Conservation (phyloP, 2,329 filamentous ascomycete genomes). For the Aspergillus ustus region DNA sequence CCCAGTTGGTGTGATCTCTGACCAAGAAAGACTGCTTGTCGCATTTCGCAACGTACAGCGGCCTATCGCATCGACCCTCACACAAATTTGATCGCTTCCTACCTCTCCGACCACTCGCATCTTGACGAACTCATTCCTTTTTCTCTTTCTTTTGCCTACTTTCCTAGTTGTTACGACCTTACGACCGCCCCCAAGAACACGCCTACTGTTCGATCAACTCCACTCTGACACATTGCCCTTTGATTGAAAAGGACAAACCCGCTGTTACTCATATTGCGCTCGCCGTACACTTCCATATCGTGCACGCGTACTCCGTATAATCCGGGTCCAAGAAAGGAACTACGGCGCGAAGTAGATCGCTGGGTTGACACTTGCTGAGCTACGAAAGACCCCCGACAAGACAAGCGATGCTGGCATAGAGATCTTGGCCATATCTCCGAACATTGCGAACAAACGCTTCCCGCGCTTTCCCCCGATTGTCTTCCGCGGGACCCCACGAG, state of each 20-base stretch:
- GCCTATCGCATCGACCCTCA: slow-evolving; percentile 26
- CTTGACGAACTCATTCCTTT: slow-evolving; percentile 27
- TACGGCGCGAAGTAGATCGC: not conserved
- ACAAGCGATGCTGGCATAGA: slow-evolving; percentile 25
- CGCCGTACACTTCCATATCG: not conserved
- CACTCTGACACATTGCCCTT: slow-evolving; percentile 15
- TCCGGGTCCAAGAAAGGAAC: slow-evolving; percentile 1
- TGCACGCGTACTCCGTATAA: slow-evolving; percentile 13
- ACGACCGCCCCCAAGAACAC: slow-evolving; percentile 25
- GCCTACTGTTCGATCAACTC: slow-evolving; percentile 14
- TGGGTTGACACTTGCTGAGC: not conserved
- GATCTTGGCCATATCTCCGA: not conserved
- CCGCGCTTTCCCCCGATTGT: slow-evolving; percentile 1
- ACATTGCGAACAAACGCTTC: slow-evolving; percentile 9
- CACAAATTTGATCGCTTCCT: slow-evolving; percentile 28
- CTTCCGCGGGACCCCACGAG: slow-evolving; percentile 11
- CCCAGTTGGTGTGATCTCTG: slow-evolving; percentile 26
- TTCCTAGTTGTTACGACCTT: slow-evolving; percentile 29
- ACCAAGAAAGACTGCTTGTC: slow-evolving; percentile 13
- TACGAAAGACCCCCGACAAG: slow-evolving; percentile 8
- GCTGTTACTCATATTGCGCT: not conserved
- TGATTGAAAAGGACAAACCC: slow-evolving; percentile 14
- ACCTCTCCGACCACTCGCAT: slow-evolving; percentile 28
- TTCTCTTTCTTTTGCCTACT: slow-evolving; percentile 21
- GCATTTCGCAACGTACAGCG: slow-evolving; percentile 16